Conservation (phyloP, 495 filamentous ascomycete species). For the Articulospora tetracladia region DNA sequence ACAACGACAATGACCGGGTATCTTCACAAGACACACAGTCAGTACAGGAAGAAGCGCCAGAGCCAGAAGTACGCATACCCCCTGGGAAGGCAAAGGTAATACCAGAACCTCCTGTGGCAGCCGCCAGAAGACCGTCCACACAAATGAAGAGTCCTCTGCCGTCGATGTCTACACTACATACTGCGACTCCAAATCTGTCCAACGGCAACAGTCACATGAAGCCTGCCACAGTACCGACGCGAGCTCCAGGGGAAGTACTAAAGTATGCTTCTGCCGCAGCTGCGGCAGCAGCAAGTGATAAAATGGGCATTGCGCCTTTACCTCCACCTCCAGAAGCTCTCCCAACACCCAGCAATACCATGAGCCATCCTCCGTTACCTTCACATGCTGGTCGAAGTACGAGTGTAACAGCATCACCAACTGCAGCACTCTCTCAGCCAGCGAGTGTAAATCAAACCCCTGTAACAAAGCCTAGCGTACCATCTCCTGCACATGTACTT, state of each 20-base stretch:
- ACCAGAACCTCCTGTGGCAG: conserved; percentile 40
- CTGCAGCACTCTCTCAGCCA: conserved; percentile 49
- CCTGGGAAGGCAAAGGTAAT: conserved; percentile 45
- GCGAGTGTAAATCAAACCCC: conserved; percentile 29
- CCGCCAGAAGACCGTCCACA: conserved; percentile 74
- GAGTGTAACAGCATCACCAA: conserved; percentile 51
- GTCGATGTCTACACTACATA: conserved; percentile 80
- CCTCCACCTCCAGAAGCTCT: conserved; percentile 33
- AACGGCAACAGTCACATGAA: conserved; percentile 72
- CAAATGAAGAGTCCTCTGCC: conserved; percentile 94
- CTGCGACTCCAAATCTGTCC: conserved; percentile 50
- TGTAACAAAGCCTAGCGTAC: conserved; percentile 37
- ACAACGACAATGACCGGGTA: conserved; percentile 74
- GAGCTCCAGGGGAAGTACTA: conserved; percentile 81
- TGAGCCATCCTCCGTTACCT: conserved; percentile 24
- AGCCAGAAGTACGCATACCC: conserved; percentile 53
- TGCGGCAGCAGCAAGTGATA: conserved; percentile 85
- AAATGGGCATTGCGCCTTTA: conserved; percentile 43
- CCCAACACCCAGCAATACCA: conserved; percentile 15
- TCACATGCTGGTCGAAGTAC: conserved; percentile 21
- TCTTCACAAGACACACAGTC: conserved; percentile 96
- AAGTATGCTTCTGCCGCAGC: conserved; percentile 97
- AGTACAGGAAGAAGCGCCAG: conserved; percentile 75
- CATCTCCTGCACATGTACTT: conserved; percentile 29
- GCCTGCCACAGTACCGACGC: conserved; percentile 80